These are phyloP conservation scores for Tuber magnatum DNA, from an alignment of 495 filamentous ascomycete species.

Conservation along the genomic window DNA sequence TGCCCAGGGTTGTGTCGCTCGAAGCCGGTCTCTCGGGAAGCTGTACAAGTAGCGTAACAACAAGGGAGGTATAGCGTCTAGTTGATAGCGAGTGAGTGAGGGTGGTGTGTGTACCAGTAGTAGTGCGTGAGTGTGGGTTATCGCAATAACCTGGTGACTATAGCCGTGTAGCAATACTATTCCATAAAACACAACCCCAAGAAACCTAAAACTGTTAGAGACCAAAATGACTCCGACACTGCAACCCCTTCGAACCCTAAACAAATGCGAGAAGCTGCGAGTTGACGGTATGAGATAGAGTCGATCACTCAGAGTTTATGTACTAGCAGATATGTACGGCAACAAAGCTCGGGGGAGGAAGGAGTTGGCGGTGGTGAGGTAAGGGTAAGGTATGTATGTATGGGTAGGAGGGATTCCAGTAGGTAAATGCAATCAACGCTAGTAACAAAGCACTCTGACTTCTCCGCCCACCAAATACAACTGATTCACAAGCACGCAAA, in stretches of 20 bases:
- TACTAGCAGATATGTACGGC: slow-evolving; percentile 29
- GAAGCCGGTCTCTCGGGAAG: slow-evolving; percentile 2
- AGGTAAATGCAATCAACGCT: slow-evolving; percentile 94
- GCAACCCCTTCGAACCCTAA: not conserved
- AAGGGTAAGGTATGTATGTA: slow-evolving; percentile 26
- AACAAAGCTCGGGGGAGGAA: slow-evolving; percentile 19
- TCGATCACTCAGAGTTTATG: slow-evolving; percentile 37
- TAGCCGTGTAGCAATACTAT: not conserved
- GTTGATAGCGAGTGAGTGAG: not conserved
- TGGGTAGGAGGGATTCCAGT: slow-evolving; percentile 50
- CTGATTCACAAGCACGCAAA: no score
- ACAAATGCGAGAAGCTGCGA: slow-evolving; percentile 1
- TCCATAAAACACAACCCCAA: slow-evolving; percentile 1
- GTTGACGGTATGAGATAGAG: slow-evolving; percentile 24
- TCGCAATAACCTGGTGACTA: not conserved
- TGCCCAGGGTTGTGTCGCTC: slow-evolving; percentile 27
- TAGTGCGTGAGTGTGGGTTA: not conserved
- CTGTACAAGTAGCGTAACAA: not conserved
- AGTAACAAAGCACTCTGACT: slow-evolving; percentile 80
- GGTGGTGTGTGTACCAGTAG: not conserved
- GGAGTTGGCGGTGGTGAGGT: slow-evolving; percentile 27
- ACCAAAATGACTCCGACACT: not conserved
- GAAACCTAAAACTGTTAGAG: slow-evolving; percentile 3
- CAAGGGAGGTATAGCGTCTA: not conserved
- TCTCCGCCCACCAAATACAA: slow-evolving; percentile 90